Evolutionary conservation across 495 filamentous ascomycete genomes (phyloP).

Genomic region (Aspergillus carlsbadensis): DNA sequence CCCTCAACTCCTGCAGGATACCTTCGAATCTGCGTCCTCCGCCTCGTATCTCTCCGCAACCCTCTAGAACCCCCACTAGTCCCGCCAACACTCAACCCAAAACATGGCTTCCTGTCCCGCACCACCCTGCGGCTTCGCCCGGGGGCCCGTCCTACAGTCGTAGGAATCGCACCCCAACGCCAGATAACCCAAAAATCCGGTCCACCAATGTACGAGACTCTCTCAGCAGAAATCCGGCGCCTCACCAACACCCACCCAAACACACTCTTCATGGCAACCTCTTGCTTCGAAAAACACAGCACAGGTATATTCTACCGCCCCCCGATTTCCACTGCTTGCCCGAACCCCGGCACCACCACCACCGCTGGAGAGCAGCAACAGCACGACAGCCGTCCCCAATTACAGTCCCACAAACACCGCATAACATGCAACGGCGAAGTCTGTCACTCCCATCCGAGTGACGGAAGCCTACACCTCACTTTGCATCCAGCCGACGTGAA

Average conservation of each 20-base stretch:
- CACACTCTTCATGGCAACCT: slow-evolving; percentile 59
- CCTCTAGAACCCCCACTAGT: slow-evolving; percentile 32
- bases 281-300: slow-evolving; percentile 78
- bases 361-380: neutral
- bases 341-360: neutral
- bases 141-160: slow-evolving; percentile 62
- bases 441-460: slow-evolving; percentile 69
- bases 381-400: neutral
- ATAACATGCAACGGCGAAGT: slow-evolving; percentile 66
- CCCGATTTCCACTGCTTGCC: neutral
- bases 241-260: slow-evolving; percentile 49
- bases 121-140: slow-evolving; percentile 55
- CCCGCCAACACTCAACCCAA: slow-evolving; percentile 34
- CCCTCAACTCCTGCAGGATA: slow-evolving; percentile 73
- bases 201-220: slow-evolving; percentile 46
- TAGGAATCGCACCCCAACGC: slow-evolving; percentile 77
- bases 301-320: slow-evolving; percentile 64
- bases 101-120: slow-evolving; percentile 43
- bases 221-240: slow-evolving; percentile 48
- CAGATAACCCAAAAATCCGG: slow-evolving; percentile 67
- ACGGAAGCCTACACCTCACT: slow-evolving; percentile 73
- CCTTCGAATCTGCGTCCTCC: slow-evolving; percentile 61
- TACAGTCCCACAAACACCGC: slow-evolving; percentile 8
- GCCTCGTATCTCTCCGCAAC: slow-evolving; percentile 43
- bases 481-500: slow-evolving; percentile 76